Percentiles rank a stretch among this genome's conserved stretches.
Conservation (phyloP, 345 rosid species). For the Arabidopsis arenosa region DNA sequence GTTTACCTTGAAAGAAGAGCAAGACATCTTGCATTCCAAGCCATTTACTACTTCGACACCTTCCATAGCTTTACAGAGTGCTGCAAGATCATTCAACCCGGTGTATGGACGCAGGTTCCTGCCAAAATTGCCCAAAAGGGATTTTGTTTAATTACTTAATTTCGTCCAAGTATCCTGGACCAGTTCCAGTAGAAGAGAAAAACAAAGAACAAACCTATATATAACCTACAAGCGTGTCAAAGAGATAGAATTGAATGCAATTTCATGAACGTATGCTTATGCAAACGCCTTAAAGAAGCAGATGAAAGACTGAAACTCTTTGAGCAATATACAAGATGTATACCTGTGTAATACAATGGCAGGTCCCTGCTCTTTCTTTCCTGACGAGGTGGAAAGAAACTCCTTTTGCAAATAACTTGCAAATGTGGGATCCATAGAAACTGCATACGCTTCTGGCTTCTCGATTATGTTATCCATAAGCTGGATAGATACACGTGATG, state of each 20-base stretch:
- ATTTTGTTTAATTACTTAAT: slow-evolving; percentile 4
- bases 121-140: slow-evolving; percentile 38
- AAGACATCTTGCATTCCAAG: slow-evolving; percentile 85
- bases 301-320: not conserved
- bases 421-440: slow-evolving; percentile 87
- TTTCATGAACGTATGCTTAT: slow-evolving; percentile 15
- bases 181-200: not conserved
- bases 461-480: slow-evolving; percentile 79
- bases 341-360: slow-evolving; percentile 33
- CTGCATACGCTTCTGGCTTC: slow-evolving; percentile 84
- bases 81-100: slow-evolving; percentile 61
- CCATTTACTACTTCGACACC: slow-evolving; percentile 76
- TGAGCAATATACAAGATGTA: not conserved
- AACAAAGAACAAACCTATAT: slow-evolving; percentile 11
- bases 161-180: not conserved
- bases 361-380: slow-evolving; percentile 27
- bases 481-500: slow-evolving; percentile 70
- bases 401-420: slow-evolving; percentile 70
- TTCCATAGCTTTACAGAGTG: slow-evolving; percentile 71
- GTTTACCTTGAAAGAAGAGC: slow-evolving; percentile 85
- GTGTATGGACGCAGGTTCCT: slow-evolving; percentile 72
- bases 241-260: not conserved
- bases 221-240: not conserved
- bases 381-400: slow-evolving; percentile 33
- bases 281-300: slow-evolving; percentile 3